These are phyloP conservation scores for Rhododendron mucronatum DNA, from an alignment of 148 eudicot species.

Conservation along the genomic window DNA sequence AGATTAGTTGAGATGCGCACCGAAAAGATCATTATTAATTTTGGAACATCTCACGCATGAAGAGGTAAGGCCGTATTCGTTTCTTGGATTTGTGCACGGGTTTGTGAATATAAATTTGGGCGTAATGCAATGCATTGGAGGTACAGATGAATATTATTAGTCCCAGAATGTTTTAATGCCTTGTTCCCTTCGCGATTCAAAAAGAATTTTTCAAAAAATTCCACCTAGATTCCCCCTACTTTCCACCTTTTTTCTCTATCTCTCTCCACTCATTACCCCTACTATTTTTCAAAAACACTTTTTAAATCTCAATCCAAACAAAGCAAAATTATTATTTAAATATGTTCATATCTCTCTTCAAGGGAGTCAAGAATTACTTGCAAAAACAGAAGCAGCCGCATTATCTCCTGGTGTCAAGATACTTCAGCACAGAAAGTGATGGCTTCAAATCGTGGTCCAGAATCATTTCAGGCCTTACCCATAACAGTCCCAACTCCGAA, in stretches of 20 bases:
- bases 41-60: neutral
- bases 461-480: constrained; percentile 13
- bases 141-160: neutral
- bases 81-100: too few relatives aligned
- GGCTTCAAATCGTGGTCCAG: neutral
- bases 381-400: neutral
- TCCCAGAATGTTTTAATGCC: neutral
- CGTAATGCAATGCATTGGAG: too few relatives aligned
- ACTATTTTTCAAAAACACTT: too few relatives aligned
- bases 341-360: constrained; percentile 2
- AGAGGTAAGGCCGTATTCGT: neutral
- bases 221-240: too few relatives aligned
- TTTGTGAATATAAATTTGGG: too few relatives aligned
- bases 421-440: neutral
- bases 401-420: neutral
- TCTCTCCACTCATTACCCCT: too few relatives aligned
- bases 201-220: too few relatives aligned
- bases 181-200: too few relatives aligned
- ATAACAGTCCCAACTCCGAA: constrained; percentile 4
- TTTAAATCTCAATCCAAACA: too few relatives aligned
- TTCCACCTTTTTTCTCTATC: too few relatives aligned
- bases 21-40: neutral
- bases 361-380: neutral
- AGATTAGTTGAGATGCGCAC: neutral
- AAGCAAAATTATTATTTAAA: neutral